Base-by-base conservation (phyloP, 257 asterid genomes). In the Eucommia ulmoides region DNA sequence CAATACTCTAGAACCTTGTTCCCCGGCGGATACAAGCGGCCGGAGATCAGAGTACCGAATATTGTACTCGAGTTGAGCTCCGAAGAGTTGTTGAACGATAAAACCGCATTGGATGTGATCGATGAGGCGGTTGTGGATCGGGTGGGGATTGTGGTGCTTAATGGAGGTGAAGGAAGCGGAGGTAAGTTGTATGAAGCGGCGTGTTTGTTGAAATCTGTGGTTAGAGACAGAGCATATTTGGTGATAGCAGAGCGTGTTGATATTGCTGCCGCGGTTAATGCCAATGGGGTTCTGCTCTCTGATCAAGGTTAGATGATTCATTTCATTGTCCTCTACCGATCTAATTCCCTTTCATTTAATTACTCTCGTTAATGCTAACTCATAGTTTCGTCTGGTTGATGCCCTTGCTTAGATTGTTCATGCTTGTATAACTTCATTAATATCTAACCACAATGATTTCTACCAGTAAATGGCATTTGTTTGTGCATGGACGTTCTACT, bases 1-100 rank as follows among this genome's bases (percentile, higher is more conserved):
- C 68, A 56, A 66, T 82, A 67, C 3, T 88, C 86, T 20, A 59
- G 89, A 41, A 89, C 88, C 2, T 59, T 82, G 54, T 82, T 85
- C 44, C 94, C 91, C 18, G 96, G 97, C 51, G 96, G 94, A 16
- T 89, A 68, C 80, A 89, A 85, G 83, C 82, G 96, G 14, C 93
- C 96, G 33, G 94, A 82, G 56, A 82, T 89, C 65, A 82, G 67
- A 56, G 81, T 82, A 33, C 97, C 96, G 0, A 75, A 63, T 54
- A 58, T 85, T 45, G 67, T 85, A 33, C 88, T 89, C 48, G 75
- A 68, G 17, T 54, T 89, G 59, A 69, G 74, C 57, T 54, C 84
- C 19, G 82, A 78, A 4, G 82, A 82, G 42, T 78, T 80, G 24
- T 42, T 74, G 52, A 55, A 76, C 23, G 63, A 75, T 19, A 67